phyloP scores from a whole-genome alignment of 2,329 filamentous ascomycete genomes.

The Fulvia fulva region DNA sequence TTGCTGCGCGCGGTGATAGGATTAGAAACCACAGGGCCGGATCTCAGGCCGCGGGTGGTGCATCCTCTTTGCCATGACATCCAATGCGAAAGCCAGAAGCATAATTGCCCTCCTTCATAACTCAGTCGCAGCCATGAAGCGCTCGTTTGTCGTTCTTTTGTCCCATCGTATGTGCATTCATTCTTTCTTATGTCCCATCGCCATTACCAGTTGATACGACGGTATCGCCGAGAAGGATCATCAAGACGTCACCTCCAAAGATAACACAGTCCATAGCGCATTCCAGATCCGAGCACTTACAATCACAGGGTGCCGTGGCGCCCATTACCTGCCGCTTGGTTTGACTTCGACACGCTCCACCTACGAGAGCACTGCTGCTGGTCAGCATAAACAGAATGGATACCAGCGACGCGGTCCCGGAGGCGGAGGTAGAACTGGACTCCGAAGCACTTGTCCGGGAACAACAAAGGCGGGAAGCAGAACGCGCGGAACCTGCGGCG shows the following conservation, averaged over 20 bases:
- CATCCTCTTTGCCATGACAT: neutral
- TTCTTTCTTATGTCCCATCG: neutral
- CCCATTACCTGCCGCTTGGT: neutral
- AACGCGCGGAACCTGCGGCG: constrained; percentile 19
- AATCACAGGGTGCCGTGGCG: neutral
- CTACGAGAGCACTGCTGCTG: neutral
- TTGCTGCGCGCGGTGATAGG: neutral
- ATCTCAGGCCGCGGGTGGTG: neutral
- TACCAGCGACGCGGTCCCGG: constrained; percentile 30
- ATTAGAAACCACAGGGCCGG: neutral
- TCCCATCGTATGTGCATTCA: neutral
- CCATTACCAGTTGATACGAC: neutral
- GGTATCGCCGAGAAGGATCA: neutral
- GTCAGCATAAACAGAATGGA: constrained; percentile 24
- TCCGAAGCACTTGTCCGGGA: constrained; percentile 19
- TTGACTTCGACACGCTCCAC: neutral
- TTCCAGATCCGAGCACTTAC: neutral
- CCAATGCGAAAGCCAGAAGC: neutral
- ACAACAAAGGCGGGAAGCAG: constrained; percentile 10
- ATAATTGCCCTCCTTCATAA: neutral
- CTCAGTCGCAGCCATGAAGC: neutral
- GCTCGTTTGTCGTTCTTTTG: neutral
- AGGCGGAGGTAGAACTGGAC: constrained; percentile 33
- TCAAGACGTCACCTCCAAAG: neutral
- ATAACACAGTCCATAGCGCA: neutral